Percentiles rank a stretch among this genome's conserved stretches.
Conservation (phyloP, 2,329 filamentous ascomycete species). For the Exserohilum turcica region DNA sequence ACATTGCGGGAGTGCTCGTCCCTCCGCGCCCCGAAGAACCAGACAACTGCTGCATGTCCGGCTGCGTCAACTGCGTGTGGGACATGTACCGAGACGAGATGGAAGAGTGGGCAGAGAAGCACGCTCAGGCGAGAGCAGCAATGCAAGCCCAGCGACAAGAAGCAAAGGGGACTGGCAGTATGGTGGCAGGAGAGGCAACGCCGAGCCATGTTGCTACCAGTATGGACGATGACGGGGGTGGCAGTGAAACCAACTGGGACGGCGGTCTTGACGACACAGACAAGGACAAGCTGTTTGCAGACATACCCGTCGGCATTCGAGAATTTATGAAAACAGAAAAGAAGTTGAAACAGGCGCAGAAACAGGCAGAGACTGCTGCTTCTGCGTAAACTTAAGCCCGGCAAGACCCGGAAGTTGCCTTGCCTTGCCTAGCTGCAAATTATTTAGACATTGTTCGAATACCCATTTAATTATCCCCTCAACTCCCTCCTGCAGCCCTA, state of each 20-base stretch:
- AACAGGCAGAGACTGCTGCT: constrained; percentile 56
- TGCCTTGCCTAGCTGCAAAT: not conserved
- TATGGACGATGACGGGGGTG: constrained; percentile 82
- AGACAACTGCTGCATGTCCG: constrained; percentile 99
- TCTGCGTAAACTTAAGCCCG: constrained; percentile 6
- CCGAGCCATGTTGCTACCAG: constrained; percentile 60
- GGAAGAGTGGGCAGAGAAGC: constrained; percentile 79
- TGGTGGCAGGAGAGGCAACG: constrained; percentile 46
- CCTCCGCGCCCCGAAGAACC: constrained; percentile 87
- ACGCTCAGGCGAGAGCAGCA: constrained; percentile 65
- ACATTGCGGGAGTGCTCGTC: constrained; percentile 78
- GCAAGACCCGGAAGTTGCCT: not conserved
- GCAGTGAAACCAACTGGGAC: constrained; percentile 71
- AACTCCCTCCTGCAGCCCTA: not conserved
- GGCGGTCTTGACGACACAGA: constrained; percentile 27
- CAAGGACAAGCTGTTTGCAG: constrained; percentile 73
- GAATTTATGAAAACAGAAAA: constrained; percentile 99
- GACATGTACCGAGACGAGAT: constrained; percentile 88
- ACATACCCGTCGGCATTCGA: constrained; percentile 86
- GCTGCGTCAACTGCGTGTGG: constrained; percentile 98
- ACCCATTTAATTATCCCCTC: constrained; percentile 11
- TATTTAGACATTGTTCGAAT: constrained; percentile 13
- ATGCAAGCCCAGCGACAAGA: constrained; percentile 46
- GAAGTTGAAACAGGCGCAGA: constrained; percentile 76
- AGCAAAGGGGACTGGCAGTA: constrained; percentile 42